These are phyloP conservation scores for Kwoniella sp. DNA, from an alignment of 768 basidiomycete species.

Conservation along the genomic window DNA sequence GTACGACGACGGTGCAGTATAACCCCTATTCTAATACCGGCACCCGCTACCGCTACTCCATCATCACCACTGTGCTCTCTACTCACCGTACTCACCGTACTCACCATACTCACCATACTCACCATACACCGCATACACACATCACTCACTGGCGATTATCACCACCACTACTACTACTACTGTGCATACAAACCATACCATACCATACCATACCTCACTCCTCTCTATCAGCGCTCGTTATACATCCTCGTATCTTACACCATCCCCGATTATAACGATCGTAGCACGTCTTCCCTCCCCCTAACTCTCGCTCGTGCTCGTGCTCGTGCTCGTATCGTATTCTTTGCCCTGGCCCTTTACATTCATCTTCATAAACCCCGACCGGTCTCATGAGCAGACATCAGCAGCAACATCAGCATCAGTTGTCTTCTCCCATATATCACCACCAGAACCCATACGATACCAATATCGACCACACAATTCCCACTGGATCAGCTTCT, in stretches of 20 bases:
- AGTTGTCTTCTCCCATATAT: slow-evolving; percentile 18
- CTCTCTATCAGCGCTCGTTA: no score
- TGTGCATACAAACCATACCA: no score
- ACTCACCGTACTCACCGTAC: no score
- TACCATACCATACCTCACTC: no score
- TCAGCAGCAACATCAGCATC: slow-evolving; percentile 20
- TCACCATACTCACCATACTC: neutral
- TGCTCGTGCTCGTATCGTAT: neutral
- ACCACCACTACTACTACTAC: no score
- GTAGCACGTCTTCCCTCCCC: neutral
- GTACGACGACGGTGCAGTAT: no score
- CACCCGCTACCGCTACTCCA: no score
- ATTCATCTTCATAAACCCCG: neutral
- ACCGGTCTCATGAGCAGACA: slow-evolving; percentile 28
- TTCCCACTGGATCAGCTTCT: neutral
- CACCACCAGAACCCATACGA: slow-evolving; percentile 15
- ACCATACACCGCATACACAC: neutral
- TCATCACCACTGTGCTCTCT: no score
- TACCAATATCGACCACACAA: slow-evolving; percentile 3
- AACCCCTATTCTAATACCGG: no score
- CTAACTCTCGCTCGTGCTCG: neutral
- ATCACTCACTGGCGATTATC: neutral
- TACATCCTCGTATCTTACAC: no score
- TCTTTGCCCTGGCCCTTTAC: neutral
- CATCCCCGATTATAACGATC: neutral